Base-by-base conservation (phyloP, 148 eudicot species). In the Oxyria digyna region DNA sequence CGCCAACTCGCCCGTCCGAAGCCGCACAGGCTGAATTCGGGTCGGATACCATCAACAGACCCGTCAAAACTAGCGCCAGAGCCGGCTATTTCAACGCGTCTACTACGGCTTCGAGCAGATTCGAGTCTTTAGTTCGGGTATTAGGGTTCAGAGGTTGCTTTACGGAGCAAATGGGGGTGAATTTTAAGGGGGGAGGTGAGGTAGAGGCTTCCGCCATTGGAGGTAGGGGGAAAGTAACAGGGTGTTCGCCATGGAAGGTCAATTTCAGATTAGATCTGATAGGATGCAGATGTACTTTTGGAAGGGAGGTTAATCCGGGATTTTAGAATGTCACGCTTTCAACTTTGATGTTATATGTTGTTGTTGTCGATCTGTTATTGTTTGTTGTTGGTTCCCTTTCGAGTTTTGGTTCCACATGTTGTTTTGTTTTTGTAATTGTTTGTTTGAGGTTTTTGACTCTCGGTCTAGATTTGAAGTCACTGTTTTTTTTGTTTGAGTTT, bases 1-100 rank as follows among this genome's bases (percentile, higher is more conserved):
- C 98, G 13, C 96, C 95, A 57, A 86, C 49, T 46, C 98, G 71
- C 40, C 96, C 98, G 4, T 96, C 98, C 0, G 98, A 89, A 20
- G 95, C 96, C 0, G 96, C 95, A 77, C 74, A 67, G 6, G 95
- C 89, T 0, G 77, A 76, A 74, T 80, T 82, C 12, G 96, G 96
- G 77, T 89, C 89, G 55, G 75, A 75, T 75, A 78, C 71, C 27
- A 93, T 18, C 71, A 93, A 78, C 18, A 81, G 59, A 4, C 95
- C 96, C 69, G 88, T 62, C 33, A 93, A 65, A 21, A 89, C 62
- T 0, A 85, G 84, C 0, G 84, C 82, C 10, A 85, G 74, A 0
- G 81, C 86, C 7, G 98, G 95, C 50, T 83, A 85, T 27, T 77
- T 83, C 13, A 93, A 73, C 1, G 85, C 70, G 42, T 84, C 77